Evolutionary conservation across 352 stramenopile species (phyloP).

Genomic region (Thalassiosira mediterranea): DNA sequence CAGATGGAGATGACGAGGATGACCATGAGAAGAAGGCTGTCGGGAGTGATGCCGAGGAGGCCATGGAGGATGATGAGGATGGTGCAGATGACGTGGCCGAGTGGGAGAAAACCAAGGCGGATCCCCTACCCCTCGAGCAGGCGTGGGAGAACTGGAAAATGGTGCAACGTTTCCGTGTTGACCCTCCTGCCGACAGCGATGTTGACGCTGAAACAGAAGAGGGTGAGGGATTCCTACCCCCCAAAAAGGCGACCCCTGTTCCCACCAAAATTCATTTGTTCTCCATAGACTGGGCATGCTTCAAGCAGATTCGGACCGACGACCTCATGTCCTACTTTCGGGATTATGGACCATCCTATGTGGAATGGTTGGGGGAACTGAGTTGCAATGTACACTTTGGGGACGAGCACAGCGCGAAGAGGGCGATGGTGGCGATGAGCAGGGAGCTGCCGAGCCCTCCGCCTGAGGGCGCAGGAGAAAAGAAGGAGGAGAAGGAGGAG

Average conservation of each 20-base stretch:
- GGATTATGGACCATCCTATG: slow-evolving; percentile 78
- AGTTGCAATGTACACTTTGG: slow-evolving; percentile 78
- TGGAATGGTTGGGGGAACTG: slow-evolving; percentile 80
- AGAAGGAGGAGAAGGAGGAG: neutral
- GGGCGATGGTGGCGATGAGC: slow-evolving; percentile 69
- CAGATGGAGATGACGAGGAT: slow-evolving; percentile 11
- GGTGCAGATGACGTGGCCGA: slow-evolving; percentile 36
- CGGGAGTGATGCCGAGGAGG: slow-evolving; percentile 32
- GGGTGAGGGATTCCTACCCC: slow-evolving; percentile 34
- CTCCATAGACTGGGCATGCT: slow-evolving; percentile 75
- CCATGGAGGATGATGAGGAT: slow-evolving; percentile 50
- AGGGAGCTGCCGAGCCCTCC: slow-evolving; percentile 62
- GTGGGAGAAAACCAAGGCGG: slow-evolving; percentile 50
- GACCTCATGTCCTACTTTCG: slow-evolving; percentile 74
- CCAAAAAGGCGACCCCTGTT: slow-evolving; percentile 39
- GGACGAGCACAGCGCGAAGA: slow-evolving; percentile 63
- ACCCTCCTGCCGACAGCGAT: slow-evolving; percentile 45
- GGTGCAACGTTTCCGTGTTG: slow-evolving; percentile 58
- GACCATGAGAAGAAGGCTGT: slow-evolving; percentile 13
- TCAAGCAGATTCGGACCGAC: slow-evolving; percentile 82
- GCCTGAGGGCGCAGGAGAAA: slow-evolving; percentile 1
- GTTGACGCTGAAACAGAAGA: slow-evolving; percentile 11
- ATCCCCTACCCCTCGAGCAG: slow-evolving; percentile 60
- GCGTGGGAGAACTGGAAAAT: slow-evolving; percentile 80
- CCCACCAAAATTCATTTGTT: slow-evolving; percentile 82